A percentile compares a stretch with the other conserved stretches of the same genome.
phyloP scores from a whole-genome alignment of 768 basidiomycete species.

The Xerocomus potaroensis region DNA sequence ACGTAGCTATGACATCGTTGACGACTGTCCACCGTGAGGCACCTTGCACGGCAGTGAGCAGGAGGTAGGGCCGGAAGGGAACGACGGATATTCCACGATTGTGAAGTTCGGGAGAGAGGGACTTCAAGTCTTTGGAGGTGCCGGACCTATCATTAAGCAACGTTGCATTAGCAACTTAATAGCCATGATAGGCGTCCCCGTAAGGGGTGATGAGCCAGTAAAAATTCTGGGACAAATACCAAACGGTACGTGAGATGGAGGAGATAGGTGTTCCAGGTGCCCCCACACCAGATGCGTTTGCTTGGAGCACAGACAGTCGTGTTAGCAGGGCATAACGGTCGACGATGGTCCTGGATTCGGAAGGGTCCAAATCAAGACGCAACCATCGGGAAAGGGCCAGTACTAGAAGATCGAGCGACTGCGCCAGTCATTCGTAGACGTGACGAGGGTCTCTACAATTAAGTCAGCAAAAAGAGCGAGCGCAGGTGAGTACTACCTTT shows the following conservation, averaged over 20 bases:
- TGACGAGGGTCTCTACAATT: neutral
- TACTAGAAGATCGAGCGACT: neutral
- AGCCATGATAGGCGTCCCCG: neutral
- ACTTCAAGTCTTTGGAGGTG: neutral
- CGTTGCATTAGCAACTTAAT: neutral
- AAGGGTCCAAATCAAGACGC: neutral
- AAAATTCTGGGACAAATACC: neutral
- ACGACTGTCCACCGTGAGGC: conserved; percentile 84
- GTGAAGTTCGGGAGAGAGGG: neutral
- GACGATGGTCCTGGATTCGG: neutral
- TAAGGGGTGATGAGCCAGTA: neutral
- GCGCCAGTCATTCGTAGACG: neutral
- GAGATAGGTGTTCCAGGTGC: neutral
- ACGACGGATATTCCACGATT: neutral
- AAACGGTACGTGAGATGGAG: neutral
- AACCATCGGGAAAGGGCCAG: neutral
- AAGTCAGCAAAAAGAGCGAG: neutral
- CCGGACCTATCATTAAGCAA: neutral
- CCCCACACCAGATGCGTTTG: neutral
- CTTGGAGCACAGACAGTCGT: neutral
- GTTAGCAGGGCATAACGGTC: neutral
- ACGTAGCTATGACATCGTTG: conserved; percentile 80
- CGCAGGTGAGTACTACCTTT: neutral
- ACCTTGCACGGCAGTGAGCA: conserved; percentile 34
- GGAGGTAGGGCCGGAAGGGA: too few species aligned